A percentile compares a stretch with the other conserved stretches of the same genome.
Evolutionary conservation across 1,284 basidiomycete genomes (phyloP).

Genomic region (Lentinula novae-zelandiae): DNA sequence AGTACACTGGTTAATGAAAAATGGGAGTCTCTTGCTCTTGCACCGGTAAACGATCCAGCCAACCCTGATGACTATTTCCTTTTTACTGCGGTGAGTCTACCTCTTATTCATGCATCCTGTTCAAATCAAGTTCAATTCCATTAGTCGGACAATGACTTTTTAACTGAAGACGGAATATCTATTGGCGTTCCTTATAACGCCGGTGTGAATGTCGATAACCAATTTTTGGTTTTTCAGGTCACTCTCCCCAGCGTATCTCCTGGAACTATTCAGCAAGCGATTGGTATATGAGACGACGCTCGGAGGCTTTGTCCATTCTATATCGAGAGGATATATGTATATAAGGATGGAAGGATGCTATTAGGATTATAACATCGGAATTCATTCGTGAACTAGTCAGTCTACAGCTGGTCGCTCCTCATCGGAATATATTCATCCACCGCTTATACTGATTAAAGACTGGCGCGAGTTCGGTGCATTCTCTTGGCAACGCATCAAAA

Average conservation of each 20-base stretch:
- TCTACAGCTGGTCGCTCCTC: too few species aligned
- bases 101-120: neutral
- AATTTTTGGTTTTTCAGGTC: conserved; percentile 64
- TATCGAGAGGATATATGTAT: too few species aligned
- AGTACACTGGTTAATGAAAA: conserved; percentile 59
- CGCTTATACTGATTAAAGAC: too few species aligned
- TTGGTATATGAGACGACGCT: conserved; percentile 1
- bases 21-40: conserved; percentile 66
- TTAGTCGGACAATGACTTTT: conserved; percentile 64
- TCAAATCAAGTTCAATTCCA: neutral
- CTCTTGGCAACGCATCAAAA: too few species aligned
- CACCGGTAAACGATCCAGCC: conserved; percentile 44
- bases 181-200: conserved; percentile 52
- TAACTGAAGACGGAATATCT: conserved; percentile 54
- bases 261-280: conserved; percentile 8
- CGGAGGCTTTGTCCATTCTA: too few species aligned
- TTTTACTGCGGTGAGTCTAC: conserved; percentile 46
- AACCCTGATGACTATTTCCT: conserved; percentile 67
- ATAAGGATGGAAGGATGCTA: too few species aligned
- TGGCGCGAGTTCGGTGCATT: too few species aligned
- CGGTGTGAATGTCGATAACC: conserved; percentile 56
- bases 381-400: too few species aligned
- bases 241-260: conserved; percentile 46
- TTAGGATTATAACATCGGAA: too few species aligned
- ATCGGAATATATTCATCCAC: too few species aligned